Conservation (phyloP, 108 stramenopile genomes). For the Parietichytrium sp. region DNA sequence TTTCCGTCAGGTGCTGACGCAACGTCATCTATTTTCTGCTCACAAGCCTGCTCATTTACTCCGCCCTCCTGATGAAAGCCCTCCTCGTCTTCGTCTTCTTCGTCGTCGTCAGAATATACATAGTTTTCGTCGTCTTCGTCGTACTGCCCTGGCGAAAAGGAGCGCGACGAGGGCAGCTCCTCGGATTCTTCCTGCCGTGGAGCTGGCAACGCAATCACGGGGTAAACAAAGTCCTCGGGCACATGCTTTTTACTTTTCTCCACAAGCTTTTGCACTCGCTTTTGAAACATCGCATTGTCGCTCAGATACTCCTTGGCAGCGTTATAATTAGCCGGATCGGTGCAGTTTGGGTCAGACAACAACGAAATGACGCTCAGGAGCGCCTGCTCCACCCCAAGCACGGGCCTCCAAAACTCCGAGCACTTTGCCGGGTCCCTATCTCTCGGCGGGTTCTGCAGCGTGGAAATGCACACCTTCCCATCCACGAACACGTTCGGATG, state of each 20-base stretch:
- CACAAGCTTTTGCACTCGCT: not conserved
- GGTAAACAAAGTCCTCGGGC: not conserved
- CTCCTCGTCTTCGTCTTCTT: too few relatives aligned
- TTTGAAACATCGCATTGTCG: not conserved
- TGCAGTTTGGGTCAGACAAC: not conserved
- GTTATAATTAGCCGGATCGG: not conserved
- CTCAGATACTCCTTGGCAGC: not conserved
- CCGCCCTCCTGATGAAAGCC: too few relatives aligned
- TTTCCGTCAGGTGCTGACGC: too few relatives aligned
- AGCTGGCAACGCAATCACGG: not conserved
- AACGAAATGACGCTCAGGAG: slow-evolving; percentile 7
- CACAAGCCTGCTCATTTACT: too few relatives aligned
- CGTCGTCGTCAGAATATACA: slow-evolving; percentile 30
- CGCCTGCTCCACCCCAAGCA: slow-evolving; percentile 4
- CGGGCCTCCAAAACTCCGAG: slow-evolving; percentile 1
- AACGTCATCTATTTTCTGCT: too few relatives aligned
- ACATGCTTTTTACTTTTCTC: not conserved
- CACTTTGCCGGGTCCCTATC: not conserved
- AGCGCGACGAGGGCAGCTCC: too few relatives aligned
- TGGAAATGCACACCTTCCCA: slow-evolving; percentile 29
- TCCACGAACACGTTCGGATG: slow-evolving; percentile 14
- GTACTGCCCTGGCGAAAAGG: too few relatives aligned
- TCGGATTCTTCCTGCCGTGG: not conserved
- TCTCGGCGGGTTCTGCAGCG: slow-evolving; percentile 22
- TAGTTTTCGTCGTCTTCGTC: not conserved